Percentiles rank a stretch among this genome's conserved stretches.
Conservation (phyloP, 2,329 filamentous ascomycete species). For the Cytospora leucostoma region DNA sequence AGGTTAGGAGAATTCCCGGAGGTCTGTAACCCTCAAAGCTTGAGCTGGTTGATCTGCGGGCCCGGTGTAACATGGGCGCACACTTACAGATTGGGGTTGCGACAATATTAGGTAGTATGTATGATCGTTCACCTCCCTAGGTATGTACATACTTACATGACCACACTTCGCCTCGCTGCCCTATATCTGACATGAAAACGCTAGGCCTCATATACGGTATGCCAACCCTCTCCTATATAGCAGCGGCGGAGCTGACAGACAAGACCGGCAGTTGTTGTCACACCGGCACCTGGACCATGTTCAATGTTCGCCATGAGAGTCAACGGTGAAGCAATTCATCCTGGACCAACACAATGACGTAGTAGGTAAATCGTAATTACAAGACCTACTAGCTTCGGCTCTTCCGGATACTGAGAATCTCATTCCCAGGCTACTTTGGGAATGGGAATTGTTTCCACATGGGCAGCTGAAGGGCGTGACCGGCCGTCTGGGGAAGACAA, state of each 20-base stretch:
- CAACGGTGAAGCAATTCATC: background rate
- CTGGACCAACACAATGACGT: background rate
- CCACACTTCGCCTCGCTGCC: background rate
- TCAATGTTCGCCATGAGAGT: background rate
- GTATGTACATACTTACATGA: too few species aligned
- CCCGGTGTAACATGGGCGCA: too few species aligned
- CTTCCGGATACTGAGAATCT: background rate
- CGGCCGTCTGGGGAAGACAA: background rate
- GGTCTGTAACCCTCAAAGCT: too few species aligned
- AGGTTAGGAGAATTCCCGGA: too few species aligned
- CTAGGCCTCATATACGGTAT: background rate
- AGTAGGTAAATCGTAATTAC: background rate
- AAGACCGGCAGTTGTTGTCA: background rate
- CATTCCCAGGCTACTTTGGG: background rate
- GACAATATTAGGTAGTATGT: background rate
- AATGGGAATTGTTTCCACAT: too few species aligned
- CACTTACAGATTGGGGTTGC: too few species aligned
- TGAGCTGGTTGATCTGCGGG: too few species aligned
- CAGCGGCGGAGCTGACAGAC: background rate
- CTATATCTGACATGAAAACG: background rate
- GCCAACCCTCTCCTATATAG: background rate
- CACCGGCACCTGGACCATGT: background rate
- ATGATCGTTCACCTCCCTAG: too few species aligned
- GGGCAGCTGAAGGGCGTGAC: background rate
- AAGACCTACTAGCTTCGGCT: background rate